phyloP scores from a whole-genome alignment of 2,329 filamentous ascomycete genomes.

The Periglandula ipomoeae region DNA sequence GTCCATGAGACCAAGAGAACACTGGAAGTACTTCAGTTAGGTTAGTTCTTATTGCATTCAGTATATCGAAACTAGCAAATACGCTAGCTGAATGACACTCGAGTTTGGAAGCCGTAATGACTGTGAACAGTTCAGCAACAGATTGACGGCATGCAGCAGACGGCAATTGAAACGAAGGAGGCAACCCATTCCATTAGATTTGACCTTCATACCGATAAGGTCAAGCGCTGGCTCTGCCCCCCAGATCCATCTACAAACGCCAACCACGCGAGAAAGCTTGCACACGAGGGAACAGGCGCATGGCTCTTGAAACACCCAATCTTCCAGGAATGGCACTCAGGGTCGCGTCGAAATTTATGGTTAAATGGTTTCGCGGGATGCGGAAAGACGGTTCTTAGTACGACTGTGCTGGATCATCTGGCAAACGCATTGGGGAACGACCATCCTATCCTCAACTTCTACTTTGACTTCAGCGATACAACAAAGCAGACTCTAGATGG shows the following conservation, averaged over 20 bases:
- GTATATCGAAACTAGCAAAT: too few species aligned
- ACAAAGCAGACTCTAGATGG: conserved; percentile 12
- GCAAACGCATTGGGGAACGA: not conserved
- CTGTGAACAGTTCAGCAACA: too few species aligned
- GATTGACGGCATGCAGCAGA: too few species aligned
- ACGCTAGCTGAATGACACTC: too few species aligned
- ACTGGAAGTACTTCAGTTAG: too few species aligned
- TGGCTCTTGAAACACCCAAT: not conserved
- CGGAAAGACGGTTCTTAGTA: conserved; percentile 14
- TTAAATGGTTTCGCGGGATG: conserved; percentile 12
- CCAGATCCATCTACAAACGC: not conserved
- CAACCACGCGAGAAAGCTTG: not conserved
- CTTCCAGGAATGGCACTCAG: conserved; percentile 11
- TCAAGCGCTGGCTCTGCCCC: not conserved
- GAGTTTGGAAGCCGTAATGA: too few species aligned
- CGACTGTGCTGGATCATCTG: conserved; percentile 12
- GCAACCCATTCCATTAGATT: not conserved
- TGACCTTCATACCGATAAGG: not conserved
- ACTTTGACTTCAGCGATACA: conserved; percentile 15
- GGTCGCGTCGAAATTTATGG: conserved; percentile 12
- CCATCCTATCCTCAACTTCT: conserved; percentile 8
- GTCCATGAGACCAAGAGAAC: too few species aligned
- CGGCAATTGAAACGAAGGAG: not conserved
- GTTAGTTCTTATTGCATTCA: too few species aligned
- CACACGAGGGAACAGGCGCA: not conserved